A percentile compares a stretch with the other conserved stretches of the same genome.
These are phyloP conservation scores for Candida easanensis DNA, from an alignment of 805 yeast genomes.

Conservation along the genomic window DNA sequence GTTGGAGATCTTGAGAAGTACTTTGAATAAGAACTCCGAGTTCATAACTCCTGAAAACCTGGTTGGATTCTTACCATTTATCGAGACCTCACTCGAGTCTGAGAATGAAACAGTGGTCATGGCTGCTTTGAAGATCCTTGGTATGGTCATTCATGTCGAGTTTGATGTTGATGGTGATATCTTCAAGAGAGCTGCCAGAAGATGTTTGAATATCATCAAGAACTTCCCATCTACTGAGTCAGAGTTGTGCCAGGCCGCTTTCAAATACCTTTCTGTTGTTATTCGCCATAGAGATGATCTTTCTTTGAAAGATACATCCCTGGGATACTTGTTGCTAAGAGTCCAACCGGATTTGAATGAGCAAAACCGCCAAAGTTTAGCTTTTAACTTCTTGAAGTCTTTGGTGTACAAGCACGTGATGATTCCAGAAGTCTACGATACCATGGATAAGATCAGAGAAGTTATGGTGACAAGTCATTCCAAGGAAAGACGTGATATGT, in stretches of 20 bases:
- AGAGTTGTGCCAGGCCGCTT: conserved; percentile 76
- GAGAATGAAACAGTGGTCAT: conserved; percentile 77
- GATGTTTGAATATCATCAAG: conserved; percentile 59
- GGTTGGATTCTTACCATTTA: conserved; percentile 69
- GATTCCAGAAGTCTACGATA: conserved; percentile 87
- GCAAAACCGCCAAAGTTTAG: conserved; percentile 83
- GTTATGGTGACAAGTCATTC: conserved; percentile 90
- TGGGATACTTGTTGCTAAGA: conserved; percentile 68
- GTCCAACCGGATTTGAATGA: conserved; percentile 87
- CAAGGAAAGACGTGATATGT: conserved; percentile 75
- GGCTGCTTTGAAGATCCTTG: conserved; percentile 62
- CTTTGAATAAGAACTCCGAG: conserved; percentile 59
- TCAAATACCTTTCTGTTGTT: conserved; percentile 69
- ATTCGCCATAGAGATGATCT: conserved; percentile 68
- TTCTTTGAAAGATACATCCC: conserved; percentile 63
- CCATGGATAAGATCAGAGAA: conserved; percentile 74
- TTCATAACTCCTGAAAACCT: conserved; percentile 60
- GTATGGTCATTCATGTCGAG: conserved; percentile 57
- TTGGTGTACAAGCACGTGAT: conserved; percentile 69
- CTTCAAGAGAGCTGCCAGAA: conserved; percentile 60
- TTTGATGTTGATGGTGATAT: conserved; percentile 48
- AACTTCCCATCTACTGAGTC: conserved; percentile 75
- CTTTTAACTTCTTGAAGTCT: conserved; percentile 79
- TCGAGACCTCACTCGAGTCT: conserved; percentile 57
- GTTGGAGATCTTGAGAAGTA: conserved; percentile 70